Evolutionary conservation across 2,329 filamentous ascomycete genomes (phyloP).

Genomic region (Talaromyces atroroseus): DNA sequence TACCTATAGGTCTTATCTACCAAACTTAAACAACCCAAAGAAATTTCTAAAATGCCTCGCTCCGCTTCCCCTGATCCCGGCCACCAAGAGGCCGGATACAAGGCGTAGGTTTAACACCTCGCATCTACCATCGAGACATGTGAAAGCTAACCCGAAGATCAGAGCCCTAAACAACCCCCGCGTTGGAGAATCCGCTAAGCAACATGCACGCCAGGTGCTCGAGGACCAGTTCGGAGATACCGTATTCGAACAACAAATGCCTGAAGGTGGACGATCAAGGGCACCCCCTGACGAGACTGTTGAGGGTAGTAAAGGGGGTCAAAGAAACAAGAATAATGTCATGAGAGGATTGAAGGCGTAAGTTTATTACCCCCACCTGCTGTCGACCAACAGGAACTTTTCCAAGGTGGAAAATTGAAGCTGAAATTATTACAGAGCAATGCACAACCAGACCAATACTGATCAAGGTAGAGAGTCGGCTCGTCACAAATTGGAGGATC

Average conservation of each 20-base stretch:
- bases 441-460: conserved; percentile 18
- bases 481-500: conserved; percentile 6
- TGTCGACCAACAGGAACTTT: background rate
- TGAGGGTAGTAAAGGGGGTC: conserved; percentile 12
- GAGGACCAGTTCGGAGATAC: conserved; percentile 12
- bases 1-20: background rate
- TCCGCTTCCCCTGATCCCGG: conserved; percentile 11
- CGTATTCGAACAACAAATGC: background rate
- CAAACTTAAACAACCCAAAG: background rate
- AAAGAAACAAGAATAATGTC: conserved; percentile 17
- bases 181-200: conserved; percentile 16
- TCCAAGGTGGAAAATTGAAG: background rate
- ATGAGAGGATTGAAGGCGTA: conserved; percentile 22
- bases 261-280: background rate
- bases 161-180: conserved; percentile 19
- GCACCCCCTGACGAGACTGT: conserved; percentile 1
- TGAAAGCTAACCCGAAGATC: background rate
- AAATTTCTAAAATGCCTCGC: conserved; percentile 7
- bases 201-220: conserved; percentile 19
- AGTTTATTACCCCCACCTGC: background rate
- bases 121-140: background rate
- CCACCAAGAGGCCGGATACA: conserved; percentile 19
- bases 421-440: conserved; percentile 15
- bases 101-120: conserved; percentile 15
- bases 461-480: conserved; percentile 12